Evolutionary conservation across 1,284 basidiomycete genomes (phyloP), one percentile per base, ranked within the genome.

Genomic region (Apiotrichum gracile): DNA sequence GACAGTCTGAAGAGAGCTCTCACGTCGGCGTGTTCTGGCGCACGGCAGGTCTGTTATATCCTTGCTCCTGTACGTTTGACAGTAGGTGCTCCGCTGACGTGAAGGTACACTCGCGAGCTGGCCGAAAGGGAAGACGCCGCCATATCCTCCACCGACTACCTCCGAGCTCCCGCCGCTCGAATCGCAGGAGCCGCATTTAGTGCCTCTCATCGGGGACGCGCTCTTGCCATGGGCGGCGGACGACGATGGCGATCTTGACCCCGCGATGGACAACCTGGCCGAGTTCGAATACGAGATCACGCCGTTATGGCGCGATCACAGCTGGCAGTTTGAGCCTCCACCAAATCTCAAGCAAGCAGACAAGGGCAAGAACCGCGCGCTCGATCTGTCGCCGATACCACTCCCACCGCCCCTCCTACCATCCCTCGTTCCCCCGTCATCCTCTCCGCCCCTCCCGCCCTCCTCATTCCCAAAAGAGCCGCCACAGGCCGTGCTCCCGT

Each of bases 1-100:
- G 12, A 34, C 33, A 14, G 19, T 7, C 8, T 22, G 21, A 12
- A 19, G 7, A 26, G 25, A 47, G 25, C 24, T 4, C 33, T 19
- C 29, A 29, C 17, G n/a, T n/a, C n/a, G n/a, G n/a, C n/a, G n/a
- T n/a, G n/a, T n/a, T 63, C 25, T 69, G 67, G 67, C 63, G 64
- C 34, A 68, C 63, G 10, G 66, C 66, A 6, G 54, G 52, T 6
- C 25, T 68, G 33, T 10, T 41, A 4, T 63, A 60, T 35, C 61
- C 64, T 31, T 68, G 66, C 38, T 37, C 57, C 19, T 67, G 68
- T 69, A 42, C 59, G 48, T 24, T 22, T 26, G 19, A 13, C 39
- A 24, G 19, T 17, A 41, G 19, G 12, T 25, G 12, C 19, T n/a
- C 37, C 13, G 2, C 6, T 19, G 7, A 3, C 19, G 2, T 38